Percentiles rank a stretch among this genome's conserved stretches.
These are phyloP conservation scores for Cylindrotheca fusiformis DNA, from an alignment of 108 stramenopile species.

Conservation along the genomic window DNA sequence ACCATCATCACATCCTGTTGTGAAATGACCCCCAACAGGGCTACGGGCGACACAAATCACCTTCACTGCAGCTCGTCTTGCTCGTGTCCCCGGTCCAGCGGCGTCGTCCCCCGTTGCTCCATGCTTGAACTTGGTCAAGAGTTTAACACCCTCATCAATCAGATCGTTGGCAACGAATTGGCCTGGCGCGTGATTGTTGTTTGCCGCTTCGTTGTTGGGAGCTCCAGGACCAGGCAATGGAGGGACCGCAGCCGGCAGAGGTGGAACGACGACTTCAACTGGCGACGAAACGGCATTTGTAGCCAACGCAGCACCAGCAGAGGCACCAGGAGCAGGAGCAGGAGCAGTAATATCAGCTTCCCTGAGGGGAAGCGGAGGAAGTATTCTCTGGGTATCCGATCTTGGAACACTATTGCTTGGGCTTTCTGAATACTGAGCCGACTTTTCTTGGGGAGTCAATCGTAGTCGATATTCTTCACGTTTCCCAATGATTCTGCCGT, in stretches of 20 bases:
- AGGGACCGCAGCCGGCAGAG: slow-evolving; percentile 42
- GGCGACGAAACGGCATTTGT: background rate
- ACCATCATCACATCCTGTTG: slow-evolving; percentile 90
- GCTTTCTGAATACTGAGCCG: background rate
- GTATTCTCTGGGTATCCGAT: background rate
- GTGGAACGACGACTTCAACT: slow-evolving; percentile 30
- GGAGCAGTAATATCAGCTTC: background rate
- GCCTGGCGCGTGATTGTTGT: slow-evolving; percentile 30
- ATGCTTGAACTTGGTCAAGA: slow-evolving; percentile 71
- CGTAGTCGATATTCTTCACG: slow-evolving; percentile 49
- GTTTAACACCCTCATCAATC: slow-evolving; percentile 70
- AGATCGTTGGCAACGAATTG: slow-evolving; percentile 69
- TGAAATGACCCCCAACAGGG: slow-evolving; percentile 82
- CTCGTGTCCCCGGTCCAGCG: slow-evolving; percentile 56
- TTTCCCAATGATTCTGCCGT: slow-evolving; percentile 47
- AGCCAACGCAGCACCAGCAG: slow-evolving; percentile 12
- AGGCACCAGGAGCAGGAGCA: slow-evolving; percentile 7
- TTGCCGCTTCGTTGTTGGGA: background rate
- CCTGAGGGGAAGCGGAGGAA: slow-evolving; percentile 5
- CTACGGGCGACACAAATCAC: slow-evolving; percentile 87
- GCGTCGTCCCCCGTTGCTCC: slow-evolving; percentile 44
- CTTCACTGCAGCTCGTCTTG: slow-evolving; percentile 57
- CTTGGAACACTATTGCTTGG: background rate
- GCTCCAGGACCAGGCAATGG: slow-evolving; percentile 29
- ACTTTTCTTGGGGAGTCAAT: slow-evolving; percentile 11